Conservation (phyloP, 495 filamentous ascomycete genomes). For the Penicillium angulare region DNA sequence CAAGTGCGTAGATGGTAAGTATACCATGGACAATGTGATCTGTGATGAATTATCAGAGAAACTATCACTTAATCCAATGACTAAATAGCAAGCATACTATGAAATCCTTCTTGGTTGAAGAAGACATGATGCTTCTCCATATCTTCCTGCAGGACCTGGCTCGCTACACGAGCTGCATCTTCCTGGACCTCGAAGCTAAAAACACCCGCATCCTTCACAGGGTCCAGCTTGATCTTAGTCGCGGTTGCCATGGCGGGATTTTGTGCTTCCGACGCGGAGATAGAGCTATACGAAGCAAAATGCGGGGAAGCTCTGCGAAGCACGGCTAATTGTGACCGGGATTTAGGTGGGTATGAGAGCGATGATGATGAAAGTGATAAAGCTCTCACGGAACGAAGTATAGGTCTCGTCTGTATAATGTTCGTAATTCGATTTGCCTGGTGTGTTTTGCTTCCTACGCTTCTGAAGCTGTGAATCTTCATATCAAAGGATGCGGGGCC, state of each 20-base stretch:
- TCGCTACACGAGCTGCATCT: slow-evolving; percentile 58
- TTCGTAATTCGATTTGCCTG: background rate
- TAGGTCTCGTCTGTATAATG: background rate
- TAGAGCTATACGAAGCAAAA: background rate
- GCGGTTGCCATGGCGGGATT: slow-evolving; percentile 59
- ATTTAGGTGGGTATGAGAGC: background rate
- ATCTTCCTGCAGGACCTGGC: slow-evolving; percentile 70
- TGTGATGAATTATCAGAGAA: slow-evolving; percentile 12
- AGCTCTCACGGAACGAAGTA: background rate
- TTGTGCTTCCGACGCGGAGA: background rate
- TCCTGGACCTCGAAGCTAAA: slow-evolving; percentile 52
- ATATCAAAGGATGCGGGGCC: background rate
- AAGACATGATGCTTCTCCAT: slow-evolving; percentile 75
- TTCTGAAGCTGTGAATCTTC: background rate
- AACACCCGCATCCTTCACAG: slow-evolving; percentile 54
- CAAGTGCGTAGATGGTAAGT: slow-evolving; percentile 73
- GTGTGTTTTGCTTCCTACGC: background rate
- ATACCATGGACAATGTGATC: slow-evolving; percentile 73
- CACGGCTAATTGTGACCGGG: background rate
- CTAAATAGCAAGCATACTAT: slow-evolving; percentile 54
- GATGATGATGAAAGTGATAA: background rate
- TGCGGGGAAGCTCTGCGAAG: background rate
- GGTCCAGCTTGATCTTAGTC: slow-evolving; percentile 56
- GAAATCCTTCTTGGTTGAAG: slow-evolving; percentile 68
- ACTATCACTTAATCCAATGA: background rate